Percentiles rank a stretch among this genome's conserved stretches.
Evolutionary conservation across 2,329 filamentous ascomycete genomes (phyloP).

Genomic region (Nemania bipapillata): DNA sequence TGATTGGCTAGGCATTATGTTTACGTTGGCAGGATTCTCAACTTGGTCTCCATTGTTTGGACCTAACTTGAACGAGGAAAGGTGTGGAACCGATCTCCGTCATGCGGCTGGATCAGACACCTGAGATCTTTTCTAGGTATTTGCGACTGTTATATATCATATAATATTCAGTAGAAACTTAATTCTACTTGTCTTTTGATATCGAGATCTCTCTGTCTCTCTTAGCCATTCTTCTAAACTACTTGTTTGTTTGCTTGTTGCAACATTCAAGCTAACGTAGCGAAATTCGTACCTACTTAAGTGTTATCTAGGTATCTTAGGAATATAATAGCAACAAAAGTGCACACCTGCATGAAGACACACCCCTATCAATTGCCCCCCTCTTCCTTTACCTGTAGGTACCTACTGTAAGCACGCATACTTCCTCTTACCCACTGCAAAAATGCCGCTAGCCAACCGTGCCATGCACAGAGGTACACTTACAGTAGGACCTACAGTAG

Average conservation of each 20-base stretch:
- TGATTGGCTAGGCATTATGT: conserved; percentile 20
- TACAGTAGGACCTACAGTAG: background rate
- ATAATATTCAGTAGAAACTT: too few species aligned
- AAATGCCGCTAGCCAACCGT: background rate
- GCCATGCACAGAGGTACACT: too few species aligned
- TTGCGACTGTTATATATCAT: too few species aligned
- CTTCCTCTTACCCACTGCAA: too few species aligned
- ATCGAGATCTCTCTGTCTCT: background rate
- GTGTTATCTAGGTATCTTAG: too few species aligned
- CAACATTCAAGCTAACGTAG: too few species aligned
- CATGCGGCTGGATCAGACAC: conserved; percentile 27
- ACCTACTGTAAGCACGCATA: too few species aligned
- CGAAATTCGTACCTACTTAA: too few species aligned
- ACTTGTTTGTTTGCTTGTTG: too few species aligned
- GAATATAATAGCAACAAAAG: background rate
- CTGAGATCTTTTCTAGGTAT: conserved; percentile 11
- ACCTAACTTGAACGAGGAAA: conserved; percentile 24
- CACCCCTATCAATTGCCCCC: background rate
- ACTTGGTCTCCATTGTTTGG: conserved; percentile 15
- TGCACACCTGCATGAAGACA: background rate
- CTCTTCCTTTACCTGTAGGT: too few species aligned
- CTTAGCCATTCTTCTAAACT: too few species aligned
- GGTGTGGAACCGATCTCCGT: conserved; percentile 20
- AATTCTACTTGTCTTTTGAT: too few species aligned
- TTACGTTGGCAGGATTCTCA: conserved; percentile 11